phyloP scores from a whole-genome alignment of 371 early-diverging fungal species.

The Syncephalis fuscata region DNA sequence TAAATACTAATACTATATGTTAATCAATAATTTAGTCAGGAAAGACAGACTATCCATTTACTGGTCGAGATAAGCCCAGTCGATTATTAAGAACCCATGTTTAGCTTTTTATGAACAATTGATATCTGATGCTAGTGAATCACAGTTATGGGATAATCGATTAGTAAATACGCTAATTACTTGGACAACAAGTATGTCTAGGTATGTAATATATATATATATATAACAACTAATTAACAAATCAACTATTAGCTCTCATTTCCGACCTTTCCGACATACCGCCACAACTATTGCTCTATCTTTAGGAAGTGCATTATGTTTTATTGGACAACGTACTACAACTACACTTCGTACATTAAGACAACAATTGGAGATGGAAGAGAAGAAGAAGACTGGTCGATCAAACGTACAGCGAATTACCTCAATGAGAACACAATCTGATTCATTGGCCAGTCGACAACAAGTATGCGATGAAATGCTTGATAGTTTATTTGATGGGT shows the following conservation, averaged over 20 bases:
- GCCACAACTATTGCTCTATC: constrained; percentile 52
- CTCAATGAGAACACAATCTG: constrained; percentile 11
- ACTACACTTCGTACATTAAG: constrained; percentile 35
- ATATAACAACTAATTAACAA: no score
- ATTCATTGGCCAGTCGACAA: constrained; percentile 18
- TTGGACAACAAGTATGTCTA: constrained; percentile 19
- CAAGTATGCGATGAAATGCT: constrained; percentile 21
- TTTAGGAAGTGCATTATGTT: constrained; percentile 38
- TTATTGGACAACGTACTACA: constrained; percentile 30
- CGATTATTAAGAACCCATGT: constrained; percentile 34
- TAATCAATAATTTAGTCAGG: constrained; percentile 9
- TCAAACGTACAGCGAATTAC: background rate
- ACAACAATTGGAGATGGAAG: constrained; percentile 39
- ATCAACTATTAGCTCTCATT: constrained; percentile 44
- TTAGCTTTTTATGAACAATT: constrained; percentile 38
- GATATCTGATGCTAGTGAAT: constrained; percentile 36
- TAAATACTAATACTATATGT: background rate
- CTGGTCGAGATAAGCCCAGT: constrained; percentile 34
- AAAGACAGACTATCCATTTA: constrained; percentile 43
- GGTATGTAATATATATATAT: constrained; percentile 7
- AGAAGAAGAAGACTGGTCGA: constrained; percentile 13
- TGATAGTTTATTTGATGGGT: constrained; percentile 44
- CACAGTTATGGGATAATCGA: constrained; percentile 34
- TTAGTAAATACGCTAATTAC: constrained; percentile 23
- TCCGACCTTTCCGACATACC: constrained; percentile 83